Evolutionary conservation across 129 eudicot species (phyloP).

Genomic region (Flaveria robusta): DNA sequence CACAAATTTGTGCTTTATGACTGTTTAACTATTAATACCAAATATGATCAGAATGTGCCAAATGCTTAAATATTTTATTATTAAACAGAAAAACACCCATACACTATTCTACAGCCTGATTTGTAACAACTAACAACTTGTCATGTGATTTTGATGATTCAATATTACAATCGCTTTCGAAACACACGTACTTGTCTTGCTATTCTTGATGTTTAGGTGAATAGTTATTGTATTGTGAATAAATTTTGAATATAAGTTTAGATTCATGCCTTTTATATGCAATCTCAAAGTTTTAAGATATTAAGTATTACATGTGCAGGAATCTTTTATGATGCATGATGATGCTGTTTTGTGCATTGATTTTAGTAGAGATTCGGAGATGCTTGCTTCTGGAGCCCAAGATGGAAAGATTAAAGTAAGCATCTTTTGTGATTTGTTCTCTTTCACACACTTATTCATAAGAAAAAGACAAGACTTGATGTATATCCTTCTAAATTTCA

Average conservation of each 20-base stretch:
- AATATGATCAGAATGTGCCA: too few species aligned
- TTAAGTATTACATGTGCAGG: constrained; percentile 47
- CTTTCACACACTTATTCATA: not conserved
- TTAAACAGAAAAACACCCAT: not conserved
- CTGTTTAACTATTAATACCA: not conserved
- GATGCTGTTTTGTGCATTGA: constrained; percentile 90
- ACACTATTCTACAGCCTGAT: not conserved
- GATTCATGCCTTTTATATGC: not conserved
- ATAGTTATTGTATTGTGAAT: not conserved
- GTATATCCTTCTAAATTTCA: not conserved
- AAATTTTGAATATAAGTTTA: not conserved
- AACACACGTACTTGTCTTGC: not conserved
- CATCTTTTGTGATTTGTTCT: not conserved
- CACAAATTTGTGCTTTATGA: not conserved
- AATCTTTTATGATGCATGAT: constrained; percentile 98
- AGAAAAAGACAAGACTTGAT: not conserved
- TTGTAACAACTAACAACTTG: not conserved
- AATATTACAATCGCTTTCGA: too few species aligned
- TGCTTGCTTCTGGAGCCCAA: constrained; percentile 97
- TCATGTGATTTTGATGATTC: not conserved
- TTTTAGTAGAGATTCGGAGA: constrained; percentile 94
- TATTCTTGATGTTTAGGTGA: not conserved
- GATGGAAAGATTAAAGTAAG: constrained; percentile 94
- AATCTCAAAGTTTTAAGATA: not conserved
- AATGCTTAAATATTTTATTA: not conserved